These are phyloP conservation scores for Hemileccinum impolitum DNA, from an alignment of 768 basidiomycete species.

Conservation along the genomic window DNA sequence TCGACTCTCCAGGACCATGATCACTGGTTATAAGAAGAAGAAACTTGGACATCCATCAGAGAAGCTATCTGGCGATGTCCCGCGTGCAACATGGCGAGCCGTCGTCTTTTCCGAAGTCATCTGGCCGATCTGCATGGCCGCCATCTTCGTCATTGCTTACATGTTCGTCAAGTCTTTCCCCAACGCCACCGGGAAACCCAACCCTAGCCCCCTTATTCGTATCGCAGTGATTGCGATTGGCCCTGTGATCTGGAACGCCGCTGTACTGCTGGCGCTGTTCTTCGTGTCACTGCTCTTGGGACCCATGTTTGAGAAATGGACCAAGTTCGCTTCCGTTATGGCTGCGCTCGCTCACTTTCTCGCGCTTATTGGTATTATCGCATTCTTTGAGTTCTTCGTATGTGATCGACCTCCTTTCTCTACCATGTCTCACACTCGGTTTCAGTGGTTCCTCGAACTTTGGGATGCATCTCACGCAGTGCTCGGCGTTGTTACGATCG, in stretches of 20 bases:
- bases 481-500: slow-evolving; percentile 84
- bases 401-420: slow-evolving; percentile 37
- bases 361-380: slow-evolving; percentile 76
- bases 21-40: slow-evolving; percentile 99
- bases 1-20: slow-evolving; percentile 93
- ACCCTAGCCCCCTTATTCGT: slow-evolving; percentile 85
- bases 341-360: slow-evolving; percentile 87
- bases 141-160: slow-evolving; percentile 78
- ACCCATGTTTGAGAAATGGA: slow-evolving; percentile 81
- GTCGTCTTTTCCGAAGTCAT: slow-evolving; percentile 84
- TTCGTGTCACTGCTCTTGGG: slow-evolving; percentile 90
- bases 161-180: slow-evolving; percentile 95
- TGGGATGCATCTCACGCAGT: slow-evolving; percentile 98
- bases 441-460: slow-evolving; percentile 90
- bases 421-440: slow-evolving; percentile 19
- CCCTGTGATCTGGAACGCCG: slow-evolving; percentile 94
- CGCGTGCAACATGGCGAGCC: slow-evolving; percentile 83
- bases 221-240: slow-evolving; percentile 87
- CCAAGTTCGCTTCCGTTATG: slow-evolving; percentile 88
- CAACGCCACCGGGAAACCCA: slow-evolving; percentile 50
- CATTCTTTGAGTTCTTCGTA: slow-evolving; percentile 96
- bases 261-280: slow-evolving; percentile 80
- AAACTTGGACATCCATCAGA: slow-evolving; percentile 96
- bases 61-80: slow-evolving; percentile 92
- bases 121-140: slow-evolving; percentile 72